Conservation (phyloP, 305 asterid species). For the Solanum hybrid region DNA sequence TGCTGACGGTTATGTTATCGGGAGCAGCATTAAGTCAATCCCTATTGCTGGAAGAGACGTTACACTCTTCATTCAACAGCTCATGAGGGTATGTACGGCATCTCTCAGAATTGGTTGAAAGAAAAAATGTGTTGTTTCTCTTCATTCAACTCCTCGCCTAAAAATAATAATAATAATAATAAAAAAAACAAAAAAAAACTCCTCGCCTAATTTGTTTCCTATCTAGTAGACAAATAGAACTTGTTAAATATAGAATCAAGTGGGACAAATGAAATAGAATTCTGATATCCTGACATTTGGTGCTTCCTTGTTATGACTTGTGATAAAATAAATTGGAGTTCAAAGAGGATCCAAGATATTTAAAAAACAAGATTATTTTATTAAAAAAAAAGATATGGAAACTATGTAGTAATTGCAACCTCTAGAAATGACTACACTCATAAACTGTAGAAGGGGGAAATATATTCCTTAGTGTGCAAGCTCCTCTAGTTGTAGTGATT, state of each 20-base stretch:
- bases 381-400: not conserved
- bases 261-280: not conserved
- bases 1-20: slow-evolving; percentile 95
- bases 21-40: slow-evolving; percentile 89
- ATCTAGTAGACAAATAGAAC: not conserved
- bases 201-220: not conserved
- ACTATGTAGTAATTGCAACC: not conserved
- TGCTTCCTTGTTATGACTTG: not conserved
- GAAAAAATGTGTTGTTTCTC: not conserved
- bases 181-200: not conserved
- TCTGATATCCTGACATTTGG: not conserved
- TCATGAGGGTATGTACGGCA: slow-evolving; percentile 39
- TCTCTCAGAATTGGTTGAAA: not conserved
- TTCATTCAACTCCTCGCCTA: not conserved
- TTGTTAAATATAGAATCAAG: not conserved
- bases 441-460: not conserved
- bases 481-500: not conserved
- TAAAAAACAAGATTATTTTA: not conserved
- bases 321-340: not conserved
- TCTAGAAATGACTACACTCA: not conserved
- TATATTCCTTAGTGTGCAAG: not conserved
- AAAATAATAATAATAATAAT: too few relatives aligned
- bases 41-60: slow-evolving; percentile 85
- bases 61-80: slow-evolving; percentile 81
- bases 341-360: not conserved